phyloP scores from a whole-genome alignment of 257 asterid species.

The Echium plantagineum region DNA sequence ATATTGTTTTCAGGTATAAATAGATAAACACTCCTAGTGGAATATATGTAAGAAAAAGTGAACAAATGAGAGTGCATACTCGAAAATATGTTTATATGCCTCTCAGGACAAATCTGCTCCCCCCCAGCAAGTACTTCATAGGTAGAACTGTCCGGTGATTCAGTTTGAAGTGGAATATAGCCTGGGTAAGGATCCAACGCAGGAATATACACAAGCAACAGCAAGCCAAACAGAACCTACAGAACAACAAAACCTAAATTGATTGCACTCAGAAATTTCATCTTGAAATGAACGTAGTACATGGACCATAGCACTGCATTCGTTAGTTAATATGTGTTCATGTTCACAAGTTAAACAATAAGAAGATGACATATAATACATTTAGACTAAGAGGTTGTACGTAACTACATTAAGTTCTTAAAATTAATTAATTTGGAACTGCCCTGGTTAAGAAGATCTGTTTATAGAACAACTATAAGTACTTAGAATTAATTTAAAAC shows the following conservation, averaged over 20 bases:
- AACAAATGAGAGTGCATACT: constrained; percentile 28
- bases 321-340: too few species aligned
- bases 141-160: constrained; percentile 31
- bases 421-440: too few species aligned
- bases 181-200: constrained; percentile 57
- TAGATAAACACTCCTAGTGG: neutral
- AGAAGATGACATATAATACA: too few species aligned
- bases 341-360: too few species aligned
- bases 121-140: constrained; percentile 35
- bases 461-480: too few species aligned
- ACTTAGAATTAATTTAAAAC: too few species aligned
- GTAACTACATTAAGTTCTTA: too few species aligned
- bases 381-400: too few species aligned
- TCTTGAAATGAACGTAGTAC: too few species aligned
- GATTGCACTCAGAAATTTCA: neutral
- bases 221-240: constrained; percentile 55
- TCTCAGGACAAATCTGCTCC: constrained; percentile 72
- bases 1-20: too few species aligned
- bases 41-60: neutral
- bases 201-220: constrained; percentile 57
- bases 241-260: constrained; percentile 1
- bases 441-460: too few species aligned
- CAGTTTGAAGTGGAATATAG: constrained; percentile 46
- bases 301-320: too few species aligned
- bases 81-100: constrained; percentile 50